Percentiles rank a stretch among this genome's conserved stretches.
phyloP scores from a whole-genome alignment of 2,329 filamentous ascomycete species.

The Alternaria sp. region DNA sequence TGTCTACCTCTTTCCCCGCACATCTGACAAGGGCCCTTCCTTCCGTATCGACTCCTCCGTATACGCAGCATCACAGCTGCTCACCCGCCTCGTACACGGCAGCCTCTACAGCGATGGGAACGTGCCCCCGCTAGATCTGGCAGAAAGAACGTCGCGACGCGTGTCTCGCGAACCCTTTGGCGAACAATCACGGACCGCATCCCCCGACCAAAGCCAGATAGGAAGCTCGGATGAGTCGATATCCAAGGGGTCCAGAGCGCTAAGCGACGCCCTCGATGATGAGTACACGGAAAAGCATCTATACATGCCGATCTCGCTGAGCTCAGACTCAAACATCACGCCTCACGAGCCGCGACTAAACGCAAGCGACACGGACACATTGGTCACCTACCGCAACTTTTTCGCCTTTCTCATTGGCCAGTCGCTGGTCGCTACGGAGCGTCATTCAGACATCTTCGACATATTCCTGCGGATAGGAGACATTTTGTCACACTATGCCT shows the following conservation, averaged over 20 bases:
- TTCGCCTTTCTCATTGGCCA: slow-evolving; percentile 71
- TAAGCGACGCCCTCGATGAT: slow-evolving; percentile 60
- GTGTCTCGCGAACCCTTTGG: slow-evolving; percentile 30
- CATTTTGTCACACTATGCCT: slow-evolving; percentile 66
- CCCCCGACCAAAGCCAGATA: slow-evolving; percentile 43
- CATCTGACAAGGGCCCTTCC: slow-evolving; percentile 64
- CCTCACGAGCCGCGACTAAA: slow-evolving; percentile 44
- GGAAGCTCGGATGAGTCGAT: slow-evolving; percentile 57
- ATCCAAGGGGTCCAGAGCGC: slow-evolving; percentile 59
- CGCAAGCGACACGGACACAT: slow-evolving; percentile 63
- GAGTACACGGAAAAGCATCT: slow-evolving; percentile 61
- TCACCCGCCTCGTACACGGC: slow-evolving; percentile 66
- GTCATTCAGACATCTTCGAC: slow-evolving; percentile 64
- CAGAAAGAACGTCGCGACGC: slow-evolving; percentile 31
- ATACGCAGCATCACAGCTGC: slow-evolving; percentile 64
- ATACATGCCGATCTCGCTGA: slow-evolving; percentile 66
- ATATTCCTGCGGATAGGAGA: slow-evolving; percentile 70
- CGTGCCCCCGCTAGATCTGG: slow-evolving; percentile 28
- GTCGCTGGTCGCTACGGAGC: slow-evolving; percentile 67
- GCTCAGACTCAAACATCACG: slow-evolving; percentile 57
- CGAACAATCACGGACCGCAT: slow-evolving; percentile 45
- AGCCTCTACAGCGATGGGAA: slow-evolving; percentile 55
- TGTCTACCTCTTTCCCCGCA: slow-evolving; percentile 69
- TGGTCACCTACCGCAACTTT: slow-evolving; percentile 69
- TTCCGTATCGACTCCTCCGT: slow-evolving; percentile 69